phyloP scores from a whole-genome alignment of 495 filamentous ascomycete species.

The Corynascus novoguineensis region DNA sequence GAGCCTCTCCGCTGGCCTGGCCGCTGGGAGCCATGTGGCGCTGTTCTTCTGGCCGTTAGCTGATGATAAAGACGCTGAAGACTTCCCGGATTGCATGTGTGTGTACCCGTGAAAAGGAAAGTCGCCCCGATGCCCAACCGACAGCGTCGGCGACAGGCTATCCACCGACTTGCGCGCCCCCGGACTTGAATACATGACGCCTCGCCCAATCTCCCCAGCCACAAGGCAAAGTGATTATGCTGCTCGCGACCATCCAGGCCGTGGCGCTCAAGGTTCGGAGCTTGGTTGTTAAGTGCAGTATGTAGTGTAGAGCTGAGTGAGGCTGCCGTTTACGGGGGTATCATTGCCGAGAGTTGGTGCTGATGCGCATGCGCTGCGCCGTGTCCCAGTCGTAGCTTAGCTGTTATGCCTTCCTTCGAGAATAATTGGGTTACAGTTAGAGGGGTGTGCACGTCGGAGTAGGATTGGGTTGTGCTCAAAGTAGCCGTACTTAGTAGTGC shows the following conservation, averaged over 20 bases:
- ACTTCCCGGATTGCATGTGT: constrained; percentile 10
- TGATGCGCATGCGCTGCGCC: background rate
- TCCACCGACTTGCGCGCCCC: constrained; percentile 66
- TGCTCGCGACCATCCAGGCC: constrained; percentile 23
- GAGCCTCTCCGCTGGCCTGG: constrained; percentile 60
- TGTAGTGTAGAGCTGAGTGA: background rate
- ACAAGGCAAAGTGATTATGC: constrained; percentile 13
- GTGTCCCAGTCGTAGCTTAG: background rate
- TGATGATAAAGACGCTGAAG: constrained; percentile 6
- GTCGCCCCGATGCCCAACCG: constrained; percentile 48
- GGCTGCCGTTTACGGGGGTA: constrained; percentile 29
- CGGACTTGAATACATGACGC: constrained; percentile 58
- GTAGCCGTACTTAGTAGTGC: too few species aligned
- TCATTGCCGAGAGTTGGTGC: constrained; percentile 23
- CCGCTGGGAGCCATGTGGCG: constrained; percentile 23
- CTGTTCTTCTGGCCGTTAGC: constrained; percentile 30
- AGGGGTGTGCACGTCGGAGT: too few species aligned
- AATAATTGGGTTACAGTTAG: constrained; percentile 3
- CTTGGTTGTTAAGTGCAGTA: background rate
- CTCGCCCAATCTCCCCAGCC: constrained; percentile 27
- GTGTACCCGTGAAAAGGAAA: constrained; percentile 52
- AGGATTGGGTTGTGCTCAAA: too few species aligned
- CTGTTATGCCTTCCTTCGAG: background rate
- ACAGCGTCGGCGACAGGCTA: constrained; percentile 53
- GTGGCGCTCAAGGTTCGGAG: background rate